phyloP scores from a whole-genome alignment of 2,329 filamentous ascomycete species.

The Colletotrichum endophyticum region DNA sequence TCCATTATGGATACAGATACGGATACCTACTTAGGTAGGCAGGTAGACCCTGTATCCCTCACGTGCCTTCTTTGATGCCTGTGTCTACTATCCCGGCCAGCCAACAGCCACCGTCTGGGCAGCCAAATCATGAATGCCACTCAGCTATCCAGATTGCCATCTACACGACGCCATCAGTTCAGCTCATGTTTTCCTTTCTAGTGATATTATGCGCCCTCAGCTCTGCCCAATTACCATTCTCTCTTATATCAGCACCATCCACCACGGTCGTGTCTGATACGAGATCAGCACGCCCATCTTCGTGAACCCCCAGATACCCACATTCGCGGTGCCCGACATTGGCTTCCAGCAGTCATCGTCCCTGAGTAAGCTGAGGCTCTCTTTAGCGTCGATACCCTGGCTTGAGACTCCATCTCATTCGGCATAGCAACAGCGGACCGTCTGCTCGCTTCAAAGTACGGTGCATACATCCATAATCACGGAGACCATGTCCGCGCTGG shows the following conservation, averaged over 20 bases:
- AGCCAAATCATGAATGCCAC: background rate
- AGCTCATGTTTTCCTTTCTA: background rate
- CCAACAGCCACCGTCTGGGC: background rate
- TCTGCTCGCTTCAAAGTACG: background rate
- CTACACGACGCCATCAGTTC: background rate
- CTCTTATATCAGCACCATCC: background rate
- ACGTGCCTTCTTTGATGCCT: background rate
- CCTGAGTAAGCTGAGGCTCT: conserved; percentile 14
- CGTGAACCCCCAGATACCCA: background rate
- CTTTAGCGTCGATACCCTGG: background rate
- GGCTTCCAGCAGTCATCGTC: background rate
- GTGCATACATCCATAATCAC: background rate
- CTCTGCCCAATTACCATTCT: background rate
- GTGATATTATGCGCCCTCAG: background rate
- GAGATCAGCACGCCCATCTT: background rate
- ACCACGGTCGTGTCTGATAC: background rate
- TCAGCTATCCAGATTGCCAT: background rate
- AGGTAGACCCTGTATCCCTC: background rate
- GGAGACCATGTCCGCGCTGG: background rate
- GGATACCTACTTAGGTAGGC: background rate
- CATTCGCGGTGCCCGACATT: background rate
- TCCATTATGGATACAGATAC: background rate
- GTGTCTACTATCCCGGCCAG: background rate
- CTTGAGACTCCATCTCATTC: background rate
- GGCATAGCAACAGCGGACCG: background rate